Conservation (phyloP, 768 basidiomycete species). For the Chalciporus pseudorubinellus region DNA sequence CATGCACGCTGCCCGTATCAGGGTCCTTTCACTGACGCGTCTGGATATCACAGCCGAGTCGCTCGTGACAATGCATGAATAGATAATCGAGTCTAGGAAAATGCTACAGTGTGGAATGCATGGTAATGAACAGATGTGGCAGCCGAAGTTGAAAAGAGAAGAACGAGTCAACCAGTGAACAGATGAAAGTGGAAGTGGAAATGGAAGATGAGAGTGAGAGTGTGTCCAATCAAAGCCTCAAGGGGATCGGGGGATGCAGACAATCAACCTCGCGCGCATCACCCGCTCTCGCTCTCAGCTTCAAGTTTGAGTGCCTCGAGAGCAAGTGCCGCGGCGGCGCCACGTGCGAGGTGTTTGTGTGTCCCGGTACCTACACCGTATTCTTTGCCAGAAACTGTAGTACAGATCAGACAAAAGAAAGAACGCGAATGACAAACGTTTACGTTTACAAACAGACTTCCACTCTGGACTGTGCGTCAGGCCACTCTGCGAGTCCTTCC, state of each 20-base stretch:
- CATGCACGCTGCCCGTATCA: constrained; percentile 12
- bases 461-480: constrained; percentile 47
- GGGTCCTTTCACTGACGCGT: constrained; percentile 7
- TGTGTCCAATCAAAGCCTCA: neutral
- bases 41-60: neutral
- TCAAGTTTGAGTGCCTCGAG: constrained; percentile 36
- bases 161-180: constrained; percentile 7
- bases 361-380: constrained; percentile 49
- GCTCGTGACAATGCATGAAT: constrained; percentile 3
- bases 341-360: constrained; percentile 52
- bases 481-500: constrained; percentile 49
- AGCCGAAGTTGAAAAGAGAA: neutral
- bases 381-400: constrained; percentile 49
- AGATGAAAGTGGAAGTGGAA: neutral
- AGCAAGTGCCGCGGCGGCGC: constrained; percentile 35
- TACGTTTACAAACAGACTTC: constrained; percentile 62
- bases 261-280: constrained; percentile 5
- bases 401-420: constrained; percentile 12
- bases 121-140: neutral
- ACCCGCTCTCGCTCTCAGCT: constrained; percentile 15
- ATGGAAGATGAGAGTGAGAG: neutral
- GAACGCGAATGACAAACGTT: constrained; percentile 13
- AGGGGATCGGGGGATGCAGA: neutral
- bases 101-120: constrained; percentile 8
- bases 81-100: constrained; percentile 11